Evolutionary conservation across 768 basidiomycete species (phyloP).

Genomic region (Atractiella rhizophila): DNA sequence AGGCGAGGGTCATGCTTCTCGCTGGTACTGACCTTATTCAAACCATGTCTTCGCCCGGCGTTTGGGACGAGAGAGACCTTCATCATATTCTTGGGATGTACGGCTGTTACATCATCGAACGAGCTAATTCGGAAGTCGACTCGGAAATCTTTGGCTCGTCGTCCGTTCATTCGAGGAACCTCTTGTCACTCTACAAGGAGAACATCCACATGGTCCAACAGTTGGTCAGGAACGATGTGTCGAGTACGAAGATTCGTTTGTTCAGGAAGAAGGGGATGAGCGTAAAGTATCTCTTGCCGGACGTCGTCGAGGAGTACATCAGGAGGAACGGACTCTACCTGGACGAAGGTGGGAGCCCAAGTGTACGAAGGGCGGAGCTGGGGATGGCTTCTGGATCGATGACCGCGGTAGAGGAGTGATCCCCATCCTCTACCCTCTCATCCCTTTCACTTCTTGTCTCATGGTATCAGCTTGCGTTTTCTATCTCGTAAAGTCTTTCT

Average conservation of each 20-base stretch:
- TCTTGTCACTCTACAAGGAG: constrained; percentile 27
- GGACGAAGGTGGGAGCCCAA: no score
- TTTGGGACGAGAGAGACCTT: constrained; percentile 86
- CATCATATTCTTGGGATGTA: constrained; percentile 89
- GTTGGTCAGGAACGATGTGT: constrained; percentile 25
- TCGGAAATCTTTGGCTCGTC: constrained; percentile 16
- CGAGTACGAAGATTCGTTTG: constrained; percentile 57
- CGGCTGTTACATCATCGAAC: constrained; percentile 81
- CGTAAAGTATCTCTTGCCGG: constrained; percentile 57
- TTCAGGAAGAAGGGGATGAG: constrained; percentile 28
- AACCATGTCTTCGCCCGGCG: constrained; percentile 94
- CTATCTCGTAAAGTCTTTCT: no score
- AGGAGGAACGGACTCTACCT: constrained; percentile 39
- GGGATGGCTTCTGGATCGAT: no score
- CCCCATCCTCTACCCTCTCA: no score
- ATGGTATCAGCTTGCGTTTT: no score
- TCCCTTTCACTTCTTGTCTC: no score
- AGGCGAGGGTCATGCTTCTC: constrained; percentile 69
- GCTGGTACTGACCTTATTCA: constrained; percentile 95
- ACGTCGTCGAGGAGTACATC: constrained; percentile 81
- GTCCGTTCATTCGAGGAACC: constrained; percentile 19
- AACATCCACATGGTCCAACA: constrained; percentile 25
- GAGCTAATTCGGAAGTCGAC: constrained; percentile 63
- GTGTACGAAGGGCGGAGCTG: no score
- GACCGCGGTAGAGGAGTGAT: no score